phyloP scores from a whole-genome alignment of 306 rosid species.

The Malus sieversii region DNA sequence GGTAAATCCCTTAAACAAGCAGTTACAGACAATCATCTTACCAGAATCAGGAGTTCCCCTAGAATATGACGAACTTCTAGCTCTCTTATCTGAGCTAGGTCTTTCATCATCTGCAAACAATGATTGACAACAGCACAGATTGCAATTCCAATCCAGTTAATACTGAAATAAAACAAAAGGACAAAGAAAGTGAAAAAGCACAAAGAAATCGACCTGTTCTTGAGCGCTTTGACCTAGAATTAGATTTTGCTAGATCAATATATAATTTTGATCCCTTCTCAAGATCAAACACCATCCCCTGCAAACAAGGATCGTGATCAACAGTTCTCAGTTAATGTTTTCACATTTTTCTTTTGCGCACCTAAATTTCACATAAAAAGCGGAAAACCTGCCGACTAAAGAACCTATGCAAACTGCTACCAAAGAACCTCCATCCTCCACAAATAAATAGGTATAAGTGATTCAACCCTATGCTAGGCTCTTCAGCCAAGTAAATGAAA shows the following conservation, averaged over 20 bases:
- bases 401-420: neutral
- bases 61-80: constrained; percentile 54
- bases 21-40: constrained; percentile 29
- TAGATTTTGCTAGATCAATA: constrained; percentile 88
- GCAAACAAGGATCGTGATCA: constrained; percentile 26
- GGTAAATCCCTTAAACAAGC: constrained; percentile 6
- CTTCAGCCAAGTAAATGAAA: no score
- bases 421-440: neutral
- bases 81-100: constrained; percentile 65
- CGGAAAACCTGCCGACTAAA: neutral
- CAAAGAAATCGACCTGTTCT: constrained; percentile 41
- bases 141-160: constrained; percentile 12
- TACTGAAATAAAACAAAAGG: neutral
- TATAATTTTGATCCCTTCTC: constrained; percentile 78
- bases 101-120: constrained; percentile 62
- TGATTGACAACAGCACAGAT: constrained; percentile 11
- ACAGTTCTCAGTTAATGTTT: neutral
- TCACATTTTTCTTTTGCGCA: neutral
- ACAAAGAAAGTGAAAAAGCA: neutral
- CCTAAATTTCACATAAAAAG: neutral
- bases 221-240: constrained; percentile 80
- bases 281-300: constrained; percentile 98
- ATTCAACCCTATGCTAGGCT: neutral
- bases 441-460: neutral
- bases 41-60: constrained; percentile 68